These are phyloP conservation scores for Flammula alnicola DNA, from an alignment of 1,284 basidiomycete species.

Conservation along the genomic window DNA sequence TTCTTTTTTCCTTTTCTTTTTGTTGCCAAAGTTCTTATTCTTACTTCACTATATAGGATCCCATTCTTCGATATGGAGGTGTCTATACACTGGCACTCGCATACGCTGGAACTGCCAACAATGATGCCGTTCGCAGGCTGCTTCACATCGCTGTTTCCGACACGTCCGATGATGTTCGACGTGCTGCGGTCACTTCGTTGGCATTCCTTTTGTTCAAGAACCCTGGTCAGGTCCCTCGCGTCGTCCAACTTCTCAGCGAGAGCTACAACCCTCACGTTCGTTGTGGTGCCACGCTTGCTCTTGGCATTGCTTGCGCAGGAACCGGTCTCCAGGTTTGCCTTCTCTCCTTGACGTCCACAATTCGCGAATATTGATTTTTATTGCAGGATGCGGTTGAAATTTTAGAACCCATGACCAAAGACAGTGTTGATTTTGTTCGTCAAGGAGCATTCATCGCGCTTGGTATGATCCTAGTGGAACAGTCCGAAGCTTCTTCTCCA, in stretches of 20 bases:
- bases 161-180: conserved; percentile 93
- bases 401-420: conserved; percentile 95
- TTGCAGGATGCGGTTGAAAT: conserved; percentile 89
- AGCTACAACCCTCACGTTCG: conserved; percentile 99
- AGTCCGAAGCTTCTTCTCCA: conserved; percentile 87
- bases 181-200: conserved; percentile 92
- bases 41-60: conserved; percentile 62
- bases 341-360: conserved; percentile 5
- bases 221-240: conserved; percentile 90
- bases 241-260: conserved; percentile 94
- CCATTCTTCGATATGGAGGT: conserved; percentile 93
- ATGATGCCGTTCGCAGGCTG: conserved; percentile 87
- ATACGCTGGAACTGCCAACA: conserved; percentile 94
- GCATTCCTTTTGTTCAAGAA: conserved; percentile 97
- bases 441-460: conserved; percentile 96
- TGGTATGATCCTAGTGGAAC: conserved; percentile 95
- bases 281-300: conserved; percentile 92
- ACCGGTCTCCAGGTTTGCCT: conserved; percentile 82
- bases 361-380: conserved; percentile 2
- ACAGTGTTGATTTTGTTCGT: conserved; percentile 95
- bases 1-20: not conserved
- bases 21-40: not conserved
- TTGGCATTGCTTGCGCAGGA: conserved; percentile 97
- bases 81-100: conserved; percentile 95
- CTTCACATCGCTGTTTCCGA: conserved; percentile 96